Base-by-base conservation (phyloP, 73 alveolate species). In the Blepharisma japonicum region DNA sequence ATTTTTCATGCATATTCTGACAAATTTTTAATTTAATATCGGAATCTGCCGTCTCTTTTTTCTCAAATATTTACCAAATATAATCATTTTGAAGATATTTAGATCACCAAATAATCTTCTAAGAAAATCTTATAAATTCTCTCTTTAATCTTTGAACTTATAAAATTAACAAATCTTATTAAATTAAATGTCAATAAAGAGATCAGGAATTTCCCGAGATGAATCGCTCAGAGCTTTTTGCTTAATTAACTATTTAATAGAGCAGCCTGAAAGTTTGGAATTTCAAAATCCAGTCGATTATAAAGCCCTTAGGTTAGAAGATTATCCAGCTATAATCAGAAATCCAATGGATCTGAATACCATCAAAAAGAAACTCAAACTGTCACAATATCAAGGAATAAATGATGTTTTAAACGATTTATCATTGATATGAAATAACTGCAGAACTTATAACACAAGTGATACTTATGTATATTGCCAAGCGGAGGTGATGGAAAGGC, bases 361-460 rank as follows among this genome's bases (percentile, higher is more conserved):
- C 6, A 71, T 90, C 6, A 82, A 83, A 81, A 49, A 38, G 67
- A 87, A 85, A 78, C 89, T 93, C 55, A 86, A 66, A 46, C 77
- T 80, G 77, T 81, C 86, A 76, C 77, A 55, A 55, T 94, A 91
- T 71, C 54, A 55, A 68, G 81, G 79, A 9, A 72, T 83, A 67
- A 94, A 86, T 53, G 96, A 87, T 6, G 86, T 85, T 88, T 87
- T 86, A 82, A 78, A 71, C 51, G 98, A 94, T 82, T 45, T 94
- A 5, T 87, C 83, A 81, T 79, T 93, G 51, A 85, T 93, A 6
- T 93, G 98, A 97, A 96, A 93, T 76, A 89, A 93, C 87, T 93
- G 98, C 86, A 88, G 92, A 78, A 82, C 94, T 25, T 94, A 91
- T 83, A 94, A 94, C 55, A 55, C 53, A 20, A n/a, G 68, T 5